Conservation (phyloP, 108 stramenopile genomes). For the Thalassiosira profunda region DNA sequence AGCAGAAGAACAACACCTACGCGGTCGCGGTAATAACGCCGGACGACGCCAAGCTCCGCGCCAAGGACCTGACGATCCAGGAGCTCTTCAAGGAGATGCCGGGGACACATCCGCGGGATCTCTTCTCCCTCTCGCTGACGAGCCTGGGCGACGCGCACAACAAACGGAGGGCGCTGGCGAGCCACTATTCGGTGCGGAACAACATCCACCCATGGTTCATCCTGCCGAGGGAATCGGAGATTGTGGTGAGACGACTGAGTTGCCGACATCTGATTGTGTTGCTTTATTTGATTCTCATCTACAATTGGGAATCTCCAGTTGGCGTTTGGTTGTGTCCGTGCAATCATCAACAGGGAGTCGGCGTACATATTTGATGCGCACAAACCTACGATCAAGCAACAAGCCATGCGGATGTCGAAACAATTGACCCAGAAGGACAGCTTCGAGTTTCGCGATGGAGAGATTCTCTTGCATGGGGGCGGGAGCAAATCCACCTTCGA, state of each 20-base stretch:
- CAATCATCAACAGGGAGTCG: conserved; percentile 59
- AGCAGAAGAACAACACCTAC: conserved; percentile 35
- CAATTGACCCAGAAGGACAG: conserved; percentile 26
- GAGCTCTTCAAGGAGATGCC: conserved; percentile 65
- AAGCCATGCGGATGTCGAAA: conserved; percentile 31
- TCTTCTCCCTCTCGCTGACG: conserved; percentile 74
- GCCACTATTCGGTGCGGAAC: conserved; percentile 28
- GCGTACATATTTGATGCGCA: conserved; percentile 86
- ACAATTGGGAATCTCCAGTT: conserved; percentile 17
- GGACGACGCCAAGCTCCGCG: conserved; percentile 14
- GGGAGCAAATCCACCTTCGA: conserved; percentile 60
- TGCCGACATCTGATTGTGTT: background rate
- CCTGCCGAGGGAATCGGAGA: conserved; percentile 68
- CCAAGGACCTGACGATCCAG: conserved; percentile 23
- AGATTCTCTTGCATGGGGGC: conserved; percentile 11
- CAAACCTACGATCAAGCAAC: conserved; percentile 54
- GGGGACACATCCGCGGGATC: conserved; percentile 75
- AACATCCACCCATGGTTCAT: conserved; percentile 69
- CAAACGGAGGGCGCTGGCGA: conserved; percentile 31
- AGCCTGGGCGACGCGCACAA: conserved; percentile 40
- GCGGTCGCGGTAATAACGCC: conserved; percentile 28
- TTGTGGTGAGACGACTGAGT: conserved; percentile 36
- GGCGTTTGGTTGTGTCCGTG: conserved; percentile 78
- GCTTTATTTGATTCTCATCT: background rate
- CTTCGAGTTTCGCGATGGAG: conserved; percentile 28